Conservation (phyloP, 257 asterid genomes). For the Coffea eugenioides region DNA sequence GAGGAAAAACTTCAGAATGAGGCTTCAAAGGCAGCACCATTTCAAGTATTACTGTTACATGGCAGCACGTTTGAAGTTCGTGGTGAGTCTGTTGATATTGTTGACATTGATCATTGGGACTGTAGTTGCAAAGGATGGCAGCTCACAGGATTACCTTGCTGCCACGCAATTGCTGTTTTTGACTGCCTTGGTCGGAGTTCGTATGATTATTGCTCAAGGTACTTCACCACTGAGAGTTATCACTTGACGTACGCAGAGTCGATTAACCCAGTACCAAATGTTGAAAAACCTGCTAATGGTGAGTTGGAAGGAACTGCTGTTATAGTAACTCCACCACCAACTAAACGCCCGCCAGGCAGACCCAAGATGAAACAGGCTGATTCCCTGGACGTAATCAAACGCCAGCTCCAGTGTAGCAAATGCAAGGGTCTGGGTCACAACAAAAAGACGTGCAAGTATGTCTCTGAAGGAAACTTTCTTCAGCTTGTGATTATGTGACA, state of each 20-base stretch:
- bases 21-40: constrained; percentile 53
- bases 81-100: constrained; percentile 57
- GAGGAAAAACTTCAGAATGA: constrained; percentile 85
- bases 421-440: constrained; percentile 99
- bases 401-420: constrained; percentile 97
- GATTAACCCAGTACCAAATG: constrained; percentile 81
- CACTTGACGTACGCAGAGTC: constrained; percentile 72
- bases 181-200: constrained; percentile 56
- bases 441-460: constrained; percentile 91
- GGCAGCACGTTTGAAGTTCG: constrained; percentile 72
- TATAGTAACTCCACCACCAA: constrained; percentile 84
- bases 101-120: constrained; percentile 75
- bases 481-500: not conserved
- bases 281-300: constrained; percentile 63
- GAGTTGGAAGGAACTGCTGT: constrained; percentile 54
- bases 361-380: constrained; percentile 82
- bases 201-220: constrained; percentile 74
- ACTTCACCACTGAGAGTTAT: constrained; percentile 64
- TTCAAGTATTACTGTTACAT: constrained; percentile 43
- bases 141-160: constrained; percentile 89
- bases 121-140: constrained; percentile 95
- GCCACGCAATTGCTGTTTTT: constrained; percentile 77
- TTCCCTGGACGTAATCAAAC: constrained; percentile 70
- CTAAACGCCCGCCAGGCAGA: constrained; percentile 88
- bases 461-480: constrained; percentile 7